Base-by-base conservation (phyloP, 345 rosid species). In the Lagerstroemia speciosa region DNA sequence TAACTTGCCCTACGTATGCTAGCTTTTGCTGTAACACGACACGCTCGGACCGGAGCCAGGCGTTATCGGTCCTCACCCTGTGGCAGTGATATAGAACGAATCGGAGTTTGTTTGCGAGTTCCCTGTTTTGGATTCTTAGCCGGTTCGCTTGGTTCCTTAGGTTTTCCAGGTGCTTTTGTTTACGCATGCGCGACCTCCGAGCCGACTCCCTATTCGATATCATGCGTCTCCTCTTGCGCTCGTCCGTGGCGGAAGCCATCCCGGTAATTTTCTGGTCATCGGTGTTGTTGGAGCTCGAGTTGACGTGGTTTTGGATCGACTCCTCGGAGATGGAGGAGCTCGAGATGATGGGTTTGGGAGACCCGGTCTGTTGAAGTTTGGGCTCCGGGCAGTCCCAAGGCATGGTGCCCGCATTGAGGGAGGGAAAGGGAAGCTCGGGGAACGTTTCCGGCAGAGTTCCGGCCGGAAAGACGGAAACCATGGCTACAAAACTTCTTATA, bases 201-300 rank as follows among this genome's bases (percentile, higher is more conserved):
- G 98, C 97, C 5, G 98, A 90, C 61, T 93, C 94, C 69, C 98
- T 85, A 85, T 93, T 93, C 66, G 98, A 93, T 55, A 87, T 69
- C 98, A 83, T 90, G 57, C 98, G 82, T 76, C 84, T 84, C 62
- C 78, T 72, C 78, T 86, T 93, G 33, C 92, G 78, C 55, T 89
- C 93, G 38, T 93, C 89, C 24, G 78, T 19, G 58, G 60, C 3
- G 9, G 67, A 43, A 34, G 40, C 75, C 7, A 72, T 3, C n/a
- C 31, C 79, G 66, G 65, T 80, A 33, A 72, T 78, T 52, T 67
- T 67, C 30, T 78, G 81, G 48, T 71, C 86, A 36, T 29, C 31
- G 5, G 68, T 33, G 67, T 2, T 76, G 64, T 80, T 60, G 38
- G 80, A 73, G 68, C 62, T 84, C 1, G 83, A 71, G 57, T 75